Percentiles rank a stretch among this genome's conserved stretches.
Evolutionary conservation across 805 yeast genomes (phyloP).

Genomic region (Teunomyces kruisii): DNA sequence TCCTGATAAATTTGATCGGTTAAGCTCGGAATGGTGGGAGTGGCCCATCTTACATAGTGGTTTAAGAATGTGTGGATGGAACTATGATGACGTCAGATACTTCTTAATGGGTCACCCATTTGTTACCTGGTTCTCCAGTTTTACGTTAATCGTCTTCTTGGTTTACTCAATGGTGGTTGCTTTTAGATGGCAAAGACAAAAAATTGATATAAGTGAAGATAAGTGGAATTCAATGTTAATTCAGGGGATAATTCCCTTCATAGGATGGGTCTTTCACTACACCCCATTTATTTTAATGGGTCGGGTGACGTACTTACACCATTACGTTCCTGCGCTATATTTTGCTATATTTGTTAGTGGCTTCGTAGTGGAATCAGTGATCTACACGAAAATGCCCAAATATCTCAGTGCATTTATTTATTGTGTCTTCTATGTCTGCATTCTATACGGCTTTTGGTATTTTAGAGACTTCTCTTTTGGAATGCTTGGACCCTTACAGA

Average conservation of each 20-base stretch:
- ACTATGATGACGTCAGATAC: conserved; percentile 51
- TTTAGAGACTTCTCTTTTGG: conserved; percentile 78
- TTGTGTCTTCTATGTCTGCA: conserved; percentile 43
- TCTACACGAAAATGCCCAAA: conserved; percentile 16
- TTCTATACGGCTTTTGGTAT: conserved; percentile 58
- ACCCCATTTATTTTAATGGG: conserved; percentile 44
- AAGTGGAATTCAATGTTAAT: conserved; percentile 28
- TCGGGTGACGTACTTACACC: conserved; percentile 44
- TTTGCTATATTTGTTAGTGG: conserved; percentile 28
- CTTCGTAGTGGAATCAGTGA: conserved; percentile 19
- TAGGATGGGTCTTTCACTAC: conserved; percentile 43
- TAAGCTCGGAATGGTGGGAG: conserved; percentile 79
- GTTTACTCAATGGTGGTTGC: conserved; percentile 17
- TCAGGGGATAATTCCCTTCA: conserved; percentile 35
- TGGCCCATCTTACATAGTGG: conserved; percentile 76
- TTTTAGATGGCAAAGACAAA: conserved; percentile 36
- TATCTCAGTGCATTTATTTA: conserved; percentile 34
- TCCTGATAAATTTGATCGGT: conserved; percentile 63
- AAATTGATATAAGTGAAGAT: conserved; percentile 16
- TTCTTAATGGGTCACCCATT: conserved; percentile 75
- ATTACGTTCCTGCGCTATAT: conserved; percentile 44
- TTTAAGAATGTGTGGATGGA: conserved; percentile 78
- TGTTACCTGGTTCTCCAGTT: conserved; percentile 59
- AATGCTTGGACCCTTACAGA: conserved; percentile 48
- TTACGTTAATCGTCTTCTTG: conserved; percentile 20